Conservation (phyloP, 1,139 yeast species). For the Sugiyamaella japonica region DNA sequence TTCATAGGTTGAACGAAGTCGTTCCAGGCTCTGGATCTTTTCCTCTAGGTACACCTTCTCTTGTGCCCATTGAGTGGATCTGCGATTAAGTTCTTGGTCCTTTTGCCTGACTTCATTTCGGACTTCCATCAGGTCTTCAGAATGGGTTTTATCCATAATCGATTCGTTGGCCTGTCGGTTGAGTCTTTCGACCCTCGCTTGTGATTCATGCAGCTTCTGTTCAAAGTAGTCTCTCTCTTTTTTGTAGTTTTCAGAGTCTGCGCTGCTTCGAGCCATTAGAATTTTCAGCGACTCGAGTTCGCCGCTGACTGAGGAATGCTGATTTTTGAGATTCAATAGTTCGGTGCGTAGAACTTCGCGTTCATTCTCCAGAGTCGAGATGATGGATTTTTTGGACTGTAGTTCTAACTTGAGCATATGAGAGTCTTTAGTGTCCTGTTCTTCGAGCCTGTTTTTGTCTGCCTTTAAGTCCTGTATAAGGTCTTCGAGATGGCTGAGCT, state of each 20-base stretch:
- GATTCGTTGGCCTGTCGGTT: constrained; percentile 25
- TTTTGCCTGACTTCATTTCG: constrained; percentile 21
- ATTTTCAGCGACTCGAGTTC: constrained; percentile 26
- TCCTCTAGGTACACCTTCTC: constrained; percentile 25
- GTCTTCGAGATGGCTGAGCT: constrained; percentile 17
- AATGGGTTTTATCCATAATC: constrained; percentile 20
- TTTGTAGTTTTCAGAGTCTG: constrained; percentile 26
- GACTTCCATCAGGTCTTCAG: constrained; percentile 24
- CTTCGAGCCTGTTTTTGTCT: background rate
- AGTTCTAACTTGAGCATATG: constrained; percentile 9
- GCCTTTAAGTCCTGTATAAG: constrained; percentile 9
- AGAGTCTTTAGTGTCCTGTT: background rate
- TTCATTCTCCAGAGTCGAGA: constrained; percentile 7
- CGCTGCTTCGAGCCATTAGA: constrained; percentile 26
- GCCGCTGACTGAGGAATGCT: constrained; percentile 8
- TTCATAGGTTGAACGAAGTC: constrained; percentile 29
- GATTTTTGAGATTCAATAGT: constrained; percentile 6
- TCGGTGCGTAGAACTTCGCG: constrained; percentile 12
- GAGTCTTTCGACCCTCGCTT: constrained; percentile 17
- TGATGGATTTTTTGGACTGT: constrained; percentile 8
- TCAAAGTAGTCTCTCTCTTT: constrained; percentile 28
- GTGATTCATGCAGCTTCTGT: constrained; percentile 24
- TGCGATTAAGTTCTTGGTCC: constrained; percentile 22
- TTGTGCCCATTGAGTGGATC: constrained; percentile 20
- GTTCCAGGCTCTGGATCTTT: constrained; percentile 25